A percentile compares a stretch with the other conserved stretches of the same genome.
Evolutionary conservation across 352 stramenopile genomes (phyloP).

Genomic region (Phytopythium vexans): DNA sequence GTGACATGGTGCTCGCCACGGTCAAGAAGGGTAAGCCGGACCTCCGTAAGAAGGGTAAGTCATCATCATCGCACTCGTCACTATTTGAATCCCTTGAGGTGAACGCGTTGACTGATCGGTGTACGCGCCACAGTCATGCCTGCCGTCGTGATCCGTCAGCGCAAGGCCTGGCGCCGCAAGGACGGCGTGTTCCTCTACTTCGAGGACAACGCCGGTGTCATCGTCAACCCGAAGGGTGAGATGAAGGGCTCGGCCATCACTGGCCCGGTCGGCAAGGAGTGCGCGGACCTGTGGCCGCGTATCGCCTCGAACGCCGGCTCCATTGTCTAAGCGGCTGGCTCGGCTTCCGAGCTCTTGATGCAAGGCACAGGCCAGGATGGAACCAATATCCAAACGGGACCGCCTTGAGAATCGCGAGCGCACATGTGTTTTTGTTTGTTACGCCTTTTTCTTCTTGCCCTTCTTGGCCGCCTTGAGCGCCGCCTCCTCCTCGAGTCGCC

Average conservation of each 20-base stretch:
- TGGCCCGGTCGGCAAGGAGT: constrained; percentile 99
- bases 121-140: constrained; percentile 92
- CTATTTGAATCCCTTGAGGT: not conserved
- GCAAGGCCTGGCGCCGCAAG: constrained; percentile 99
- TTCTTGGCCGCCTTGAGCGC: constrained; percentile 78
- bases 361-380: not conserved
- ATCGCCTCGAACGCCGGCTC: constrained; percentile 99
- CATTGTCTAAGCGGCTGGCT: constrained; percentile 93
- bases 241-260: constrained; percentile 99
- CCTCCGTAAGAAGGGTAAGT: constrained; percentile 97
- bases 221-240: constrained; percentile 99
- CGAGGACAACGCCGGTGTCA: constrained; percentile 99
- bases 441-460: constrained; percentile 75
- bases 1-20: constrained; percentile 99
- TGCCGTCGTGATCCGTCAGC: constrained; percentile 98
- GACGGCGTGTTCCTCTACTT: constrained; percentile 99
- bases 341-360: not conserved
- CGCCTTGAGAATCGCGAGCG: constrained; percentile 32
- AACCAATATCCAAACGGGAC: not conserved
- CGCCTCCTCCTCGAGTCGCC: constrained; percentile 64
- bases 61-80: not conserved
- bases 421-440: constrained; percentile 23
- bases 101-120: not conserved
- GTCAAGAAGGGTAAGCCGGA: constrained; percentile 99
- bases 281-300: constrained; percentile 99